Evolutionary conservation across 148 eudicot genomes (phyloP), one percentile per base, ranked within the genome.

Genomic region (Camellia lanceoleosa): DNA sequence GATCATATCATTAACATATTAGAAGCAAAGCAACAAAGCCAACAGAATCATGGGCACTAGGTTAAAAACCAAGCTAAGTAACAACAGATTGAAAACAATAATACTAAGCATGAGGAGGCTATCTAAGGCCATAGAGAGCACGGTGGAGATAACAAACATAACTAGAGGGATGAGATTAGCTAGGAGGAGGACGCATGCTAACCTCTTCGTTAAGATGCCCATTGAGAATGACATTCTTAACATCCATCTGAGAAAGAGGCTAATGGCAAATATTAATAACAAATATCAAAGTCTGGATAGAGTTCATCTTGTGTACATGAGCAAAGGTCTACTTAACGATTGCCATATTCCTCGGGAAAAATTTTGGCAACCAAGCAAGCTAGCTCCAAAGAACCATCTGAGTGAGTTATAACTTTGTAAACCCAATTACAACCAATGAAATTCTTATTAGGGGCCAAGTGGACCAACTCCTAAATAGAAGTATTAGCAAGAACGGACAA

Each of bases 101-200:
- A 67, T 67, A 67, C 71, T 46, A 67, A 67, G 49, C 52, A 42
- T 14, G 30, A 41, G 74, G 74, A 44, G 74, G n/a, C 49, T 46
- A 30, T 8, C 46, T 71, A 20, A 71, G 41, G 20, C 74, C 74
- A 44, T 47, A 70, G n/a, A 43, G 55, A 71, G 74, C 19, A 13
- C 41, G 10, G n/a, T 6, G 11, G 5, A 71, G 49, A 44, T 5
- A 41, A 70, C 13, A 71, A 47, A 71, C 52, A n/a, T 5, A 54
- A 71, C 41, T 30, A 46, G 12, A 71, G 11, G 13, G 49, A 71
- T 43, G 74, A 47, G 74, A 71, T 16, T 42, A 20, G 16, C 20
- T 10, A 0, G 30, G 73, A 70, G 51, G 30, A 38, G 73, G 73
- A 47, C 1, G 19, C 73, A 44, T 43, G 42, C n/a, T 42, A 70